phyloP scores from a whole-genome alignment of 2,329 filamentous ascomycete genomes.

The Colletotrichum sp. region DNA sequence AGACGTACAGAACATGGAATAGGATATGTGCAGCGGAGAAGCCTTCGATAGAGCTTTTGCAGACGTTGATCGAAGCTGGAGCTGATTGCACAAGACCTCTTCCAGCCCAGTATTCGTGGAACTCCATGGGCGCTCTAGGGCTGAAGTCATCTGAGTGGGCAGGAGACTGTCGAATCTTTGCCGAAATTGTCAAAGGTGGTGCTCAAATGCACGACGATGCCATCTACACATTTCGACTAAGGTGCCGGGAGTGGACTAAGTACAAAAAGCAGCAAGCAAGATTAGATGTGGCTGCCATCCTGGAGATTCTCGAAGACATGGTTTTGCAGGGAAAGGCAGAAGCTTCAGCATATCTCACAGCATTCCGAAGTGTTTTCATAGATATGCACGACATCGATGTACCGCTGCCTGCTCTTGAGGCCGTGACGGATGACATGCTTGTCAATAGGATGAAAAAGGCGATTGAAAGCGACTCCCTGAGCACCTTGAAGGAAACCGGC shows the following conservation, averaged over 20 bases:
- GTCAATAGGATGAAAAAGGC: not conserved
- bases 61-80: not conserved
- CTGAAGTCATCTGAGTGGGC: not conserved
- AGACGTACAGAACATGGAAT: not conserved
- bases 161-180: not conserved
- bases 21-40: not conserved
- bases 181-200: not conserved
- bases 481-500: not conserved
- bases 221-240: not conserved
- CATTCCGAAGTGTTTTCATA: not conserved
- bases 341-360: not conserved
- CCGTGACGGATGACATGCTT: not conserved
- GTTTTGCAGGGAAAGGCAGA: not conserved
- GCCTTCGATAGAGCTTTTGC: not conserved
- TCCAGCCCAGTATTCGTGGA: not conserved
- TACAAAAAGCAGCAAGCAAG: not conserved
- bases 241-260: not conserved
- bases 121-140: not conserved
- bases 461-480: not conserved
- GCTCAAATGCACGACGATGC: not conserved
- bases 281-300: not conserved
- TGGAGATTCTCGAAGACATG: not conserved
- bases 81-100: not conserved
- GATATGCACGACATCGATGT: not conserved
- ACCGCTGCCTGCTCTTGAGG: not conserved